A percentile compares a stretch with the other conserved stretches of the same genome.
Conservation (phyloP, 2,329 filamentous ascomycete genomes). For the Ciborinia camelliae region DNA sequence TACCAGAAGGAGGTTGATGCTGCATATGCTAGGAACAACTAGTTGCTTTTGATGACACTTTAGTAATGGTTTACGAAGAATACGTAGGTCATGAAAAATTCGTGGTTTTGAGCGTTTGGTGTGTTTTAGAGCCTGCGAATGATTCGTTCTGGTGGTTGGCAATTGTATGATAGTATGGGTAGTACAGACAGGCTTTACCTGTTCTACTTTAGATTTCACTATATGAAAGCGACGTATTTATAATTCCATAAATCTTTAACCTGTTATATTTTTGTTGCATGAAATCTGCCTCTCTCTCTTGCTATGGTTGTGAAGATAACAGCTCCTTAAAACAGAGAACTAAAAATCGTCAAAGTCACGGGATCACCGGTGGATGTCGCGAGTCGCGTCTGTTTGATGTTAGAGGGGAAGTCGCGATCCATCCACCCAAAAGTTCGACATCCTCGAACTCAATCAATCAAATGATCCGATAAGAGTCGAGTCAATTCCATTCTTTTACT, state of each 20-base stretch:
- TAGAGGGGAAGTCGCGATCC: neutral
- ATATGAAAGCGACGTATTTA: neutral
- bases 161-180: constrained; percentile 19
- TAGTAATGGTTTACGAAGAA: constrained; percentile 11
- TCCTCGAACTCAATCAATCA: neutral
- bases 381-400: neutral
- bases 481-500: neutral
- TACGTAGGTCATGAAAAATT: constrained; percentile 8
- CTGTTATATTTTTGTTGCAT: neutral
- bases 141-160: constrained; percentile 10
- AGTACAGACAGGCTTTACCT: constrained; percentile 14
- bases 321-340: neutral
- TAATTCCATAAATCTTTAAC: neutral
- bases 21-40: constrained; percentile 31
- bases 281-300: neutral
- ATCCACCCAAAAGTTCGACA: neutral
- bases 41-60: neutral
- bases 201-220: constrained; percentile 11
- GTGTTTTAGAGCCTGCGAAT: too few species aligned
- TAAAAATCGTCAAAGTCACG: neutral
- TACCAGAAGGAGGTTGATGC: constrained; percentile 58
- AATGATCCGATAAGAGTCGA: neutral
- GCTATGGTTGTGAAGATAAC: neutral
- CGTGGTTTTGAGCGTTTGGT: neutral
- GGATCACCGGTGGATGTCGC: constrained; percentile 9